Percentiles rank a stretch among this genome's conserved stretches.
Conservation (phyloP, 1,284 basidiomycete genomes). For the Rhizoctonia solani region DNA sequence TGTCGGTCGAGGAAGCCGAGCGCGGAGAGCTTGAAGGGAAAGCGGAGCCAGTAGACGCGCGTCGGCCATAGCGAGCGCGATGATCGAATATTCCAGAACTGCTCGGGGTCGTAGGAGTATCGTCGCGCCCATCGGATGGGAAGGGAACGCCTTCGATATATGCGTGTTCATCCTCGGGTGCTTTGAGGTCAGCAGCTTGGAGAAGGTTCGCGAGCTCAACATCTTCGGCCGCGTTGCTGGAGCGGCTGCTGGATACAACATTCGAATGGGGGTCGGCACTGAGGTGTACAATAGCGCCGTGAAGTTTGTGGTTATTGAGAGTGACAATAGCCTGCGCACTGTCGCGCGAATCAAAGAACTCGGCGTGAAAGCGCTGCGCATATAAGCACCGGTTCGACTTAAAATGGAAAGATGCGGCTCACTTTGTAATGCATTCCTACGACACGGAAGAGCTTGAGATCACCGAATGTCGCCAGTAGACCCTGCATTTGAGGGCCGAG, state of each 20-base stretch:
- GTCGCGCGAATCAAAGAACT: conserved; percentile 36
- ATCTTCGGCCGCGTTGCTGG: background rate
- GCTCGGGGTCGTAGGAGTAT: background rate
- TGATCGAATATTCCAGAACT: background rate
- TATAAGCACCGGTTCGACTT: background rate
- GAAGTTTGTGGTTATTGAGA: conserved; percentile 23
- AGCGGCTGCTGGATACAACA: conserved; percentile 12
- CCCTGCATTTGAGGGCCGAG: conserved; percentile 26
- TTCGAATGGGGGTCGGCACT: conserved; percentile 12
- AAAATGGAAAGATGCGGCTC: background rate
- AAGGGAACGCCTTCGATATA: background rate
- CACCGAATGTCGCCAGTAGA: conserved; percentile 27
- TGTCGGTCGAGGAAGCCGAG: conserved; percentile 9
- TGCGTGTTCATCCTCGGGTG: background rate
- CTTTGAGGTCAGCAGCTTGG: background rate
- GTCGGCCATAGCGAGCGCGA: conserved; percentile 16
- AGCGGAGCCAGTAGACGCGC: conserved; percentile 38
- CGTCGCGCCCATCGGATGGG: background rate
- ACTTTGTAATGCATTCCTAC: conserved; percentile 32
- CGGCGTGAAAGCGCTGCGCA: conserved; percentile 34
- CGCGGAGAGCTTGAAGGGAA: conserved; percentile 17
- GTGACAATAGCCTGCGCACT: conserved; percentile 19
- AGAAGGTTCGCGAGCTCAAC: background rate
- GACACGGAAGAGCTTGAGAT: conserved; percentile 33
- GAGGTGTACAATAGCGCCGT: conserved; percentile 34